Evolutionary conservation across 371 early-diverging fungal genomes (phyloP), one percentile per base, ranked within the genome.

Genomic region (Lichtheimia corymbifera): DNA sequence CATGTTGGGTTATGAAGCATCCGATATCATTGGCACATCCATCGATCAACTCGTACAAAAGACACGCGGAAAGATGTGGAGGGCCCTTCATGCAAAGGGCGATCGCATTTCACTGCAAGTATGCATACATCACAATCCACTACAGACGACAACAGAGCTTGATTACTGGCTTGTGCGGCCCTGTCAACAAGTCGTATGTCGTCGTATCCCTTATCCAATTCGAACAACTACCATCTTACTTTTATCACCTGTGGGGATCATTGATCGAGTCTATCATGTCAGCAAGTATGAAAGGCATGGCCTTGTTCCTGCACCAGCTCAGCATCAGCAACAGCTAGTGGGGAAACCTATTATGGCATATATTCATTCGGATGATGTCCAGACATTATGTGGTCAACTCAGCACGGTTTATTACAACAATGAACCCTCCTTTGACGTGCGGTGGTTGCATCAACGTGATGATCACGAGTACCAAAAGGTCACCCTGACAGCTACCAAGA

Each of bases 331-430:
- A 22, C 56, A 68, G 22, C 64, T 76, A 4, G 53, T 65, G 14
- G 73, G 73, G n/a, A 66, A 51, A 28, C 73, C 77, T 11, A 73
- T 76, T 51, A 76, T 76, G 77, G 68, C 77, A 11, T 76, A 70
- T 64, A 59, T 76, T 41, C 71, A 76, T 28, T 57, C 68, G 13
- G 68, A 66, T 28, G 77, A 76, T 53, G 67, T 76, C 2, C 65
- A 67, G n/a, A 44, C 47, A 12, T 27, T 76, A 2, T 76, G 77
- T 43, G 62, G 64, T 14, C 62, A 62, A 5, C 41, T 76, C 15
- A 58, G 67, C 30, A 50, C 64, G n/a, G 60, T 62, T 0, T 53
- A 53, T 18, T 28, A 52, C 24, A 43, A 56, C 2, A 30, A 50
- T 1, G 59, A 70, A 42, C 54, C 55, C 14, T 70, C 63, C 7